Conservation (phyloP, 108 stramenopile species). For the Mediolabrus comicus region DNA sequence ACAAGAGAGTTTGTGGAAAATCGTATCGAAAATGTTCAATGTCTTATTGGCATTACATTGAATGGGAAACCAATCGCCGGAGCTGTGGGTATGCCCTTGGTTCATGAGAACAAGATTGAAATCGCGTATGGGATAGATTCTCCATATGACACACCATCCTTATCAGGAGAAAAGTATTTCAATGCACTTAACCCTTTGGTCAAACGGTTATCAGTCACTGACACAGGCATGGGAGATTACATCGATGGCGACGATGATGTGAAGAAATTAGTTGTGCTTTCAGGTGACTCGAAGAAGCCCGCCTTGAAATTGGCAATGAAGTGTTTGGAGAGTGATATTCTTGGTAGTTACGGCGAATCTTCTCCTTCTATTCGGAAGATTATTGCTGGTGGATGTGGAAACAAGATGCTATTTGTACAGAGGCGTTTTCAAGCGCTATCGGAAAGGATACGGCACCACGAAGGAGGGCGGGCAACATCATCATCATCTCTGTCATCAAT, state of each 20-base stretch:
- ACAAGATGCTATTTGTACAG: conserved; percentile 38
- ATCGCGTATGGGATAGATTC: conserved; percentile 24
- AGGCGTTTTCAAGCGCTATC: conserved; percentile 19
- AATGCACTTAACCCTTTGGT: conserved; percentile 9
- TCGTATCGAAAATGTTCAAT: conserved; percentile 70
- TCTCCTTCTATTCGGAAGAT: conserved; percentile 27
- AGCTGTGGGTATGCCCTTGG: conserved; percentile 75
- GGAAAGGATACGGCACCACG: not conserved
- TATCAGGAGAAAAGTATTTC: conserved; percentile 24
- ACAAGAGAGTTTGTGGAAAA: conserved; percentile 87
- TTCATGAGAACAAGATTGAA: conserved; percentile 31
- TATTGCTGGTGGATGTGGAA: conserved; percentile 41
- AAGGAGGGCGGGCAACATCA: not conserved
- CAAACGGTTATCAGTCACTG: not conserved
- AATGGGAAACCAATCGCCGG: conserved; percentile 64
- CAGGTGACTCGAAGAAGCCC: conserved; percentile 44
- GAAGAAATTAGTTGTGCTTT: conserved; percentile 22
- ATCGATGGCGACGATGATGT: conserved; percentile 9
- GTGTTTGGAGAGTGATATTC: conserved; percentile 18
- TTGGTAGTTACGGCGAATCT: not conserved
- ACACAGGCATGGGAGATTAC: not conserved
- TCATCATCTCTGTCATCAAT: not conserved
- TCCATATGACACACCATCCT: not conserved
- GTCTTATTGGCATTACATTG: conserved; percentile 69
- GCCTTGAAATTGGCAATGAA: conserved; percentile 37